These are phyloP conservation scores for Lachnellula cervina DNA, from an alignment of 2,329 filamentous ascomycete species.

Conservation along the genomic window DNA sequence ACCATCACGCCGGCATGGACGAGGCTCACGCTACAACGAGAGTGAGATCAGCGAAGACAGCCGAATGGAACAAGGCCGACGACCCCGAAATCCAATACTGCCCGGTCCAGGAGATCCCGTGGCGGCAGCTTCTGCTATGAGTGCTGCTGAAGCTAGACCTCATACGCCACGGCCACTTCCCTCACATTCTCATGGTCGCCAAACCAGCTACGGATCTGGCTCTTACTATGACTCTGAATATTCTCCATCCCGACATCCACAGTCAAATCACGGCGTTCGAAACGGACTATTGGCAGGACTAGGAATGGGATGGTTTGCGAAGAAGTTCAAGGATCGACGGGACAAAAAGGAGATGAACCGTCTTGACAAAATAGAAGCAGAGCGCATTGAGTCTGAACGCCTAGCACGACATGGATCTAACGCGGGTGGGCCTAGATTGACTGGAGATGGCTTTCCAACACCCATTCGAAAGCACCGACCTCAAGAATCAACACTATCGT, in stretches of 20 bases:
- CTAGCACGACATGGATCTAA: slow-evolving; percentile 50
- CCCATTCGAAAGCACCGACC: slow-evolving; percentile 36
- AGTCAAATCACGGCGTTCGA: slow-evolving; percentile 37
- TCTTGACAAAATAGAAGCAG: slow-evolving; percentile 33
- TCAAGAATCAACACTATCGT: slow-evolving; percentile 20
- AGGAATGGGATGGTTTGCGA: slow-evolving; percentile 64
- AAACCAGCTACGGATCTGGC: slow-evolving; percentile 47
- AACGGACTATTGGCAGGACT: slow-evolving; percentile 53
- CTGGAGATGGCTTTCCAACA: slow-evolving; percentile 59
- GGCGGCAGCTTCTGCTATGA: slow-evolving; percentile 42
- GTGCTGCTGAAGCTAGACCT: slow-evolving; percentile 41
- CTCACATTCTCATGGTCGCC: slow-evolving; percentile 44
- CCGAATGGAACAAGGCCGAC: slow-evolving; percentile 26
- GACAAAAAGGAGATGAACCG: slow-evolving; percentile 37
- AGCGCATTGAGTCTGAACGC: slow-evolving; percentile 51
- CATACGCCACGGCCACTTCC: slow-evolving; percentile 35
- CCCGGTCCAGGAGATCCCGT: slow-evolving; percentile 43
- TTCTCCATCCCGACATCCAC: slow-evolving; percentile 56
- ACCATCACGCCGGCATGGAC: slow-evolving; percentile 44
- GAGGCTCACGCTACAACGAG: slow-evolving; percentile 25
- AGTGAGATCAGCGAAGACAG: slow-evolving; percentile 45
- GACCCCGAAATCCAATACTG: slow-evolving; percentile 38
- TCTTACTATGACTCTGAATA: slow-evolving; percentile 54
- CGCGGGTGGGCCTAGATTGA: slow-evolving; percentile 54
- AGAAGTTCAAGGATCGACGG: slow-evolving; percentile 56